Base-by-base conservation (phyloP, 768 basidiomycete species). In the Rhizopogon roseolus region DNA sequence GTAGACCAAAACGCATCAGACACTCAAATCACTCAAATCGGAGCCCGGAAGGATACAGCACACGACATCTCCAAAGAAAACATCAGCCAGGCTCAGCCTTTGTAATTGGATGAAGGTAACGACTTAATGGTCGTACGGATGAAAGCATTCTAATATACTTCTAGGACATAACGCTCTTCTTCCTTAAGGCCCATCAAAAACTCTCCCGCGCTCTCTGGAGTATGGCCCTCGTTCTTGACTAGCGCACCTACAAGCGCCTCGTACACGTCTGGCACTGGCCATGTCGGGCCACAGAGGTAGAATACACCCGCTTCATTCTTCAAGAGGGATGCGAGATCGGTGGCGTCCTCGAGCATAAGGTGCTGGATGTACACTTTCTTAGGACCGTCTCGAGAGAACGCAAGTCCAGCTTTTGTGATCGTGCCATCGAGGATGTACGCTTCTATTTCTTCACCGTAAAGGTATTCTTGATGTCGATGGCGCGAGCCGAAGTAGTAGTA, bases 401-500 rank as follows among this genome's bases (percentile, higher is more conserved):
- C 97, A 40, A 99, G 79, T 14, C 97, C 96, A 17, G 93, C 88
- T 62, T 86, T 86, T 11, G 92, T 86, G 69, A 98, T 89, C 55
- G 94, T 75, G 40, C 86, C 83, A 61, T 90, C 89, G 8, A 82
- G 73, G 52, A 98, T 84, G 72, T 90, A 98, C 2, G 94, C 92
- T 72, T 98, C 94, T 67, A 98, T 90, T 71, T 93, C 91, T 65
- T 93, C 91, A 50, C 93, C 93, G 68, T 99, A 99, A 34, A 99
- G 86, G 70, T 94, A 99, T 68, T 99, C 97, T 63, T 93, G 85
- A 28, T 89, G 88, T 68, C 91, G 90, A 69, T 98, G 88, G 53
- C 97, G 91, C 54, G 96, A 94, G 53, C 97, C 97, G 67, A 99
- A 99, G 79, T 99, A 99, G 77, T 99, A 98, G 68, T 98, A 87